These are phyloP conservation scores for Alternaria ventricosa DNA, from an alignment of 2,329 filamentous ascomycete species.

Conservation along the genomic window DNA sequence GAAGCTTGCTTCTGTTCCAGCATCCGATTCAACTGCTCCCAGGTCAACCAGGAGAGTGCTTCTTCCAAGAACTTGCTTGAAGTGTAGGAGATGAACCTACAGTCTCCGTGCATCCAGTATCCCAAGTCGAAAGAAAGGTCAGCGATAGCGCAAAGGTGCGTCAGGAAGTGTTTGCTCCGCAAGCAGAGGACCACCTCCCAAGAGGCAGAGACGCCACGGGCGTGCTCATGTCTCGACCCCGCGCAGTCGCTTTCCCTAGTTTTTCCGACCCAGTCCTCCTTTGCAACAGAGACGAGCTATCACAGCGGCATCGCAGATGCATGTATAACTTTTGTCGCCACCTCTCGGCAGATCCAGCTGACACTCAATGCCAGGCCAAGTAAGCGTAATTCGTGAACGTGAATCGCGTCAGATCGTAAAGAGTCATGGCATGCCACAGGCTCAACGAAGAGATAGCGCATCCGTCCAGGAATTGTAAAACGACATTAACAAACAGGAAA, in stretches of 20 bases:
- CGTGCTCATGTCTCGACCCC: conserved; percentile 40
- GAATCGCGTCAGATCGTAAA: conserved; percentile 40
- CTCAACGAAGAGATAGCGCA: conserved; percentile 46
- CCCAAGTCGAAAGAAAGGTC: conserved; percentile 21
- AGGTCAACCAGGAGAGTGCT: conserved; percentile 39
- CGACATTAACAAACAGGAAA: conserved; percentile 50
- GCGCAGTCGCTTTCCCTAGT: conserved; percentile 6
- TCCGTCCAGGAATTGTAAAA: conserved; percentile 37
- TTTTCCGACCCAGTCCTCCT: conserved; percentile 21
- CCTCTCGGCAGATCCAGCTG: conserved; percentile 47
- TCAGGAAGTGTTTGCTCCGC: conserved; percentile 44
- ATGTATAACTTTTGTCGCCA: conserved; percentile 49
- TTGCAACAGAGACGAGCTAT: conserved; percentile 38
- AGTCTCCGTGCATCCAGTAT: conserved; percentile 30
- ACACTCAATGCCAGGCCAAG: conserved; percentile 49
- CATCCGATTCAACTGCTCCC: conserved; percentile 58
- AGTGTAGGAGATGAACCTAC: conserved; percentile 64
- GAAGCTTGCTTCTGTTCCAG: conserved; percentile 55
- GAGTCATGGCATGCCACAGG: conserved; percentile 44
- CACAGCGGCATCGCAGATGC: conserved; percentile 49
- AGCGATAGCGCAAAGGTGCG: conserved; percentile 45
- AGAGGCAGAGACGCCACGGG: conserved; percentile 40
- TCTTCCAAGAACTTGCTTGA: conserved; percentile 53
- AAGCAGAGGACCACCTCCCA: conserved; percentile 46
- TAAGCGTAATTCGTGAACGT: conserved; percentile 33